phyloP scores from a whole-genome alignment of 305 asterid species.

The Solanum hybrid region DNA sequence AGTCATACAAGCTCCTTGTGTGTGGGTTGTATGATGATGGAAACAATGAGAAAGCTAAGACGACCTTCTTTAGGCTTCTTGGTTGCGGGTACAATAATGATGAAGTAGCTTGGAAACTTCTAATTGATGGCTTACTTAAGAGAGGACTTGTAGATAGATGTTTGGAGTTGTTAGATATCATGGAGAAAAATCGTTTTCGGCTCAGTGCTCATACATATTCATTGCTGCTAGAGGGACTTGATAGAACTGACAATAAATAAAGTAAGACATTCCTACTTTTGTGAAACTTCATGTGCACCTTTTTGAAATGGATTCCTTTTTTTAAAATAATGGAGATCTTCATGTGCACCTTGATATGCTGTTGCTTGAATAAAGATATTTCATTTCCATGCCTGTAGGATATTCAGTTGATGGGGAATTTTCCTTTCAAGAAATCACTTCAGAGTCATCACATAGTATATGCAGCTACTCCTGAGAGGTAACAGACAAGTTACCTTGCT shows the following conservation, averaged over 20 bases:
- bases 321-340: neutral
- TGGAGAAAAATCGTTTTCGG: slow-evolving; percentile 55
- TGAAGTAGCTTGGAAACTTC: slow-evolving; percentile 72
- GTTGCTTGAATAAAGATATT: neutral
- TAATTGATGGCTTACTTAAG: slow-evolving; percentile 65
- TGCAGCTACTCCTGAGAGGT: neutral
- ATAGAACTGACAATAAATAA: slow-evolving; percentile 17
- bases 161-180: slow-evolving; percentile 48
- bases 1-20: slow-evolving; percentile 45
- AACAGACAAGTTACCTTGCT: neutral
- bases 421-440: neutral
- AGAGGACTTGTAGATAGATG: slow-evolving; percentile 41
- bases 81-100: slow-evolving; percentile 61
- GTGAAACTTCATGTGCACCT: neutral
- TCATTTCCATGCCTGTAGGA: neutral
- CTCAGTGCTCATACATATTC: slow-evolving; percentile 47
- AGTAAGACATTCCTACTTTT: neutral
- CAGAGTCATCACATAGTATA: neutral
- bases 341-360: neutral
- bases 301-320: neutral
- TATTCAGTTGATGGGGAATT: neutral
- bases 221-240: slow-evolving; percentile 52
- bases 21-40: slow-evolving; percentile 61
- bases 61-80: slow-evolving; percentile 41
- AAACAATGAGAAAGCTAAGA: slow-evolving; percentile 40